Conservation (phyloP, 139 green algal genomes). For the Tetradesmus lagerheimii region DNA sequence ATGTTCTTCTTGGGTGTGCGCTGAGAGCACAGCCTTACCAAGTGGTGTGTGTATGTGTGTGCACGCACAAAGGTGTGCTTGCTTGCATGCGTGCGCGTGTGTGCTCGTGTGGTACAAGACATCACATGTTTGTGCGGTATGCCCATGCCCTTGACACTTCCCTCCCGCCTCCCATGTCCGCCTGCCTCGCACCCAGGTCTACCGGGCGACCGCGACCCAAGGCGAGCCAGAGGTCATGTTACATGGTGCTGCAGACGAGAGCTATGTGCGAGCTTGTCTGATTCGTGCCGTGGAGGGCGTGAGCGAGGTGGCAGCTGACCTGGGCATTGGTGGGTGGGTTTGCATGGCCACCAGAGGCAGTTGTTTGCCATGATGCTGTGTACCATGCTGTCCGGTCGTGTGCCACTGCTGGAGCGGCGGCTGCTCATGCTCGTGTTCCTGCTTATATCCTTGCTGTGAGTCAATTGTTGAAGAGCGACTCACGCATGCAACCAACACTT, state of each 20-base stretch:
- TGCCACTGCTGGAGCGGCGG: neutral
- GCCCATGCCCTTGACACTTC: neutral
- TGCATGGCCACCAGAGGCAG: neutral
- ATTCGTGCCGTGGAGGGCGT: neutral
- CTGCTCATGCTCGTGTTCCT: neutral
- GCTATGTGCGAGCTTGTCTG: neutral
- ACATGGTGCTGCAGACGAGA: neutral
- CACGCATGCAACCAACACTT: neutral
- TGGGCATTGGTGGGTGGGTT: neutral
- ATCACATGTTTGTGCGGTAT: neutral
- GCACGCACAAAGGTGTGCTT: neutral
- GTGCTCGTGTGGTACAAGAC: neutral
- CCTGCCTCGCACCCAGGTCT: neutral
- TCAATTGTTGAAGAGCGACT: too few relatives aligned
- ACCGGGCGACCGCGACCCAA: neutral
- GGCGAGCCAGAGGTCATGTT: neutral
- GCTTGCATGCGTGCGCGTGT: too few relatives aligned
- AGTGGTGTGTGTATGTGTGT: neutral
- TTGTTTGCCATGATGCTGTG: neutral
- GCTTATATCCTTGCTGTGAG: too few relatives aligned
- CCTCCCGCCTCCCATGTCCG: neutral
- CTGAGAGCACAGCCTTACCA: neutral
- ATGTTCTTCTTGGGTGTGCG: neutral
- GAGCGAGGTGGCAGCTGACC: neutral
- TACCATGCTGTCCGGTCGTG: neutral